Conservation (phyloP, 495 filamentous ascomycete species). For the Aspergillus indologenus region DNA sequence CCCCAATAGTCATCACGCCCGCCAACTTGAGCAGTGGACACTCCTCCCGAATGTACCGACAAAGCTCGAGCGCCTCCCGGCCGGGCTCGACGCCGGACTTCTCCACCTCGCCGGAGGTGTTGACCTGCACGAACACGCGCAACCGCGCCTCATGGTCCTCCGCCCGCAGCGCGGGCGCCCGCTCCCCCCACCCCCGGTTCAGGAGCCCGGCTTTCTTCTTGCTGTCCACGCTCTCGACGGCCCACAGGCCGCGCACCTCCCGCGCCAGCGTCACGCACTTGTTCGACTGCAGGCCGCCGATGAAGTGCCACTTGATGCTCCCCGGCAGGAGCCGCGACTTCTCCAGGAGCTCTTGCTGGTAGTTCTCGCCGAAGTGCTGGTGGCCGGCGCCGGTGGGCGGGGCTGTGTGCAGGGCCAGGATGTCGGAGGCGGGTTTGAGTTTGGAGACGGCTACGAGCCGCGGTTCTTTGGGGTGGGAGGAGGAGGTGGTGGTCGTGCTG, state of each 20-base stretch:
- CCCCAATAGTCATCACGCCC: slow-evolving; percentile 96
- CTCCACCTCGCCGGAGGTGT: slow-evolving; percentile 83
- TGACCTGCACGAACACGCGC: slow-evolving; percentile 85
- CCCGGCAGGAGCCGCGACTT: slow-evolving; percentile 81
- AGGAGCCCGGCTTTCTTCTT: slow-evolving; percentile 81
- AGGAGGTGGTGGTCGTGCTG: slow-evolving; percentile 12
- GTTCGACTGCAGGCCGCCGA: slow-evolving; percentile 84
- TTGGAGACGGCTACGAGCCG: slow-evolving; percentile 93
- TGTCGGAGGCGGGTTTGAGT: slow-evolving; percentile 84
- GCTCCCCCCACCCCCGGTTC: slow-evolving; percentile 68
- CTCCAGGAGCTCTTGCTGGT: slow-evolving; percentile 84
- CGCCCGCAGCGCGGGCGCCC: slow-evolving; percentile 24
- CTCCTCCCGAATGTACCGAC: slow-evolving; percentile 59
- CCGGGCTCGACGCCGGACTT: slow-evolving; percentile 77
- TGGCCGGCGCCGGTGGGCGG: slow-evolving; percentile 59
- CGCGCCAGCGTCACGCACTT: slow-evolving; percentile 86
- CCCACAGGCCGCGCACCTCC: slow-evolving; percentile 85
- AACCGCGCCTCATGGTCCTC: slow-evolving; percentile 37
- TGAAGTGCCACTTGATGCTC: slow-evolving; percentile 89
- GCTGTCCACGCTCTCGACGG: slow-evolving; percentile 84
- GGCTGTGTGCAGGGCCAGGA: slow-evolving; percentile 72
- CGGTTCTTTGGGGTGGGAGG: slow-evolving; percentile 36
- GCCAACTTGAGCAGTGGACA: slow-evolving; percentile 72
- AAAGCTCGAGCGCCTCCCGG: slow-evolving; percentile 52
- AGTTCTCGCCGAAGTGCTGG: slow-evolving; percentile 94